Evolutionary conservation across 2,329 filamentous ascomycete genomes (phyloP).

Genomic region (Verticillium longisporum): DNA sequence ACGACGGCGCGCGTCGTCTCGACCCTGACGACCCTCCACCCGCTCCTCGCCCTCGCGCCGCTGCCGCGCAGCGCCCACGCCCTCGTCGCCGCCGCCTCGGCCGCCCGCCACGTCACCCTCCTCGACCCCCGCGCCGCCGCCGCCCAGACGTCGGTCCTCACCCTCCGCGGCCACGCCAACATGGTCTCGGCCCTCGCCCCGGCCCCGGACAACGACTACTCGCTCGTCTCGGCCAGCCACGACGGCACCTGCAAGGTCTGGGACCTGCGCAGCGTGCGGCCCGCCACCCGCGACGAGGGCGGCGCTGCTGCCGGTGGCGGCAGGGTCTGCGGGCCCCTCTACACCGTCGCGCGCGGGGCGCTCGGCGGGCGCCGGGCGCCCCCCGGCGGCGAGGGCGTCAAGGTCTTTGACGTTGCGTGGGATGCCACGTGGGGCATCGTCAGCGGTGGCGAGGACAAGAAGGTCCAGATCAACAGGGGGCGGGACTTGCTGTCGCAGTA

Average conservation of each 20-base stretch:
- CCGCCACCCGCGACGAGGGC: conserved; percentile 51
- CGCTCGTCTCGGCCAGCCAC: conserved; percentile 82
- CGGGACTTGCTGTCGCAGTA: conserved; percentile 40
- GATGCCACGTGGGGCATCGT: conserved; percentile 82
- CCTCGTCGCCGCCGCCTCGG: conserved; percentile 67
- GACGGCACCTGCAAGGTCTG: conserved; percentile 91
- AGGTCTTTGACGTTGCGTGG: conserved; percentile 88
- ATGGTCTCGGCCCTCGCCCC: conserved; percentile 38
- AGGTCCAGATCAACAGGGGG: conserved; percentile 81
- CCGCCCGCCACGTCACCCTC: conserved; percentile 82
- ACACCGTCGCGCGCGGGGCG: conserved; percentile 70
- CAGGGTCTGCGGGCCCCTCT: conserved; percentile 65
- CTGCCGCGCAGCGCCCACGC: conserved; percentile 53
- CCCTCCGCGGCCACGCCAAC: conserved; percentile 84
- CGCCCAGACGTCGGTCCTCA: conserved; percentile 74
- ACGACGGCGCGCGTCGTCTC: conserved; percentile 73
- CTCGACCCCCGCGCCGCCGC: conserved; percentile 81
- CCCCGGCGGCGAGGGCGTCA: conserved; percentile 72
- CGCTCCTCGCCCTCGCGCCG: conserved; percentile 72
- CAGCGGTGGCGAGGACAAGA: conserved; percentile 87
- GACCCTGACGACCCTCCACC: conserved; percentile 75
- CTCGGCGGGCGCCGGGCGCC: conserved; percentile 56
- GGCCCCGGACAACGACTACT: conserved; percentile 62
- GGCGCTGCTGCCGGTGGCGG: conserved; percentile 40
- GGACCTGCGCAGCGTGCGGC: conserved; percentile 73